Conservation (phyloP, 179 eudicot species). For the Sideroxylon spinosum region DNA sequence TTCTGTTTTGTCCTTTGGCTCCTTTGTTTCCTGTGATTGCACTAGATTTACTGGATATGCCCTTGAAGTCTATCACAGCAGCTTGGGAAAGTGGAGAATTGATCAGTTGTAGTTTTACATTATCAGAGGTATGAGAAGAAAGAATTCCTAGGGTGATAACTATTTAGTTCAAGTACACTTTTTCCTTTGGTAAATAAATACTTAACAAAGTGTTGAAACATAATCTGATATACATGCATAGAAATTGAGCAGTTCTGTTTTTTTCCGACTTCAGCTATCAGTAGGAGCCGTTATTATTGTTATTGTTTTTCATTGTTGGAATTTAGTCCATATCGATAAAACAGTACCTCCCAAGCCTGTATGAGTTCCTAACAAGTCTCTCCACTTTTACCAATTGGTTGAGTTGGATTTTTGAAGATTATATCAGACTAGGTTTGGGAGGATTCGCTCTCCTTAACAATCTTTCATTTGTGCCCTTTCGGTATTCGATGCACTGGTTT, state of each 20-base stretch:
- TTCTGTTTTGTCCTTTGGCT: neutral
- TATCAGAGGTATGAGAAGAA: slow-evolving; percentile 59
- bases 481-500: too few species aligned
- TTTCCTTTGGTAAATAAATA: neutral
- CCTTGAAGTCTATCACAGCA: slow-evolving; percentile 76
- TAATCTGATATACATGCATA: neutral
- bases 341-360: too few species aligned
- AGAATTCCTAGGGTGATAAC: neutral
- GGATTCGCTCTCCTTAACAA: too few species aligned
- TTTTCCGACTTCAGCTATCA: neutral
- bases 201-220: neutral
- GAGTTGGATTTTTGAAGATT: too few species aligned
- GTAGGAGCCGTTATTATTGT: neutral
- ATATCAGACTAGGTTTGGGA: too few species aligned
- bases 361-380: too few species aligned
- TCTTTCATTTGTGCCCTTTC: too few species aligned
- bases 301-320: too few species aligned
- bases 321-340: too few species aligned
- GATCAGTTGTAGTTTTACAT: slow-evolving; percentile 57
- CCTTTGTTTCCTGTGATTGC: slow-evolving; percentile 14
- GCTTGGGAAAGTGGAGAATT: slow-evolving; percentile 90
- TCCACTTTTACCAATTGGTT: too few species aligned
- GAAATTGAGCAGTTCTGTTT: too few species aligned
- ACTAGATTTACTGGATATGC: slow-evolving; percentile 83
- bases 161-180: neutral